phyloP scores from a whole-genome alignment of 176 grass and related monocot genomes.

The Dendrocalamus sinicus region DNA sequence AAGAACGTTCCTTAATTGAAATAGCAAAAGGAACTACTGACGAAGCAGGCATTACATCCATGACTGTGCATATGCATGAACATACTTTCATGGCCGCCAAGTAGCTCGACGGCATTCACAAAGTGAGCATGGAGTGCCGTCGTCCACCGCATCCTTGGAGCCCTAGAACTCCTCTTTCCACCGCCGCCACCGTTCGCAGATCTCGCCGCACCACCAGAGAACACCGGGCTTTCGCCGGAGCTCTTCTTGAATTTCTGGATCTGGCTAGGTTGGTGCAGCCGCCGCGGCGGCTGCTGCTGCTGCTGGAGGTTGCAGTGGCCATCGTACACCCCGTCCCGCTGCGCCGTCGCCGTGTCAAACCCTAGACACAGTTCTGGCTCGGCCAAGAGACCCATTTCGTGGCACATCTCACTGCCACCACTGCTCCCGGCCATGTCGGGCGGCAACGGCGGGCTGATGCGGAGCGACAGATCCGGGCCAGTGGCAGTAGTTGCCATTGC shows the following conservation, averaged over 20 bases:
- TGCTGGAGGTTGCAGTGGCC: slow-evolving; percentile 24
- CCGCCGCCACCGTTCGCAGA: slow-evolving; percentile 29
- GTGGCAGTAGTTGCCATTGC: slow-evolving; percentile 36
- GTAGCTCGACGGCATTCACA: slow-evolving; percentile 88
- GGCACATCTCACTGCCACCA: slow-evolving; percentile 33
- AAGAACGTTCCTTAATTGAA: not conserved
- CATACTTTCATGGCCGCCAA: slow-evolving; percentile 95
- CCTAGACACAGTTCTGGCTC: slow-evolving; percentile 67
- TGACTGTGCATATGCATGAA: not conserved
- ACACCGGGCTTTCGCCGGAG: slow-evolving; percentile 19
- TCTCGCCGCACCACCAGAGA: slow-evolving; percentile 25
- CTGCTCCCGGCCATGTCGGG: slow-evolving; percentile 23
- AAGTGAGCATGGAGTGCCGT: slow-evolving; percentile 93
- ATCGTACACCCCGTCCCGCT: not conserved
- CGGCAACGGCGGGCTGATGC: slow-evolving; percentile 69
- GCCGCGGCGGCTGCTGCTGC: slow-evolving; percentile 14
- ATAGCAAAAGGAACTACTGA: not conserved
- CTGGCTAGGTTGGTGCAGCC: slow-evolving; percentile 59
- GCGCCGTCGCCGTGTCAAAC: slow-evolving; percentile 26
- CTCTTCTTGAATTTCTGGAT: slow-evolving; percentile 78
- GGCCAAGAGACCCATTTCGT: slow-evolving; percentile 45
- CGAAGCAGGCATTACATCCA: not conserved
- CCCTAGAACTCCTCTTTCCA: slow-evolving; percentile 77
- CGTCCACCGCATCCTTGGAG: slow-evolving; percentile 97
- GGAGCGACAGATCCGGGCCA: slow-evolving; percentile 73